Evolutionary conservation across 768 basidiomycete species (phyloP), one percentile per base, ranked within the genome.

Genomic region (Leccinellum albellum): DNA sequence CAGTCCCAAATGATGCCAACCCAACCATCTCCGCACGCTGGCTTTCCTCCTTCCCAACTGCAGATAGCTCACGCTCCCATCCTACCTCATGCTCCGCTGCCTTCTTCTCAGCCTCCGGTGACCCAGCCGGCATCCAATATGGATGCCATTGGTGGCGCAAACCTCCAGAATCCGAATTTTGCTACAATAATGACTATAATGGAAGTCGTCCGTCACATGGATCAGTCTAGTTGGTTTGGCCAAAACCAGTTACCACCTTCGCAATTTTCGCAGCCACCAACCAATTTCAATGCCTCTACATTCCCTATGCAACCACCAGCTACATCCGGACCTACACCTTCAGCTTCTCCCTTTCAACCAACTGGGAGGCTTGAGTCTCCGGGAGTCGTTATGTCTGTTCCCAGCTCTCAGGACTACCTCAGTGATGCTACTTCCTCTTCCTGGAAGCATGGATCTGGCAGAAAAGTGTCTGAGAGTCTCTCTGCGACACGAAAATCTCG

Each of bases 181-280:
- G 64, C 68, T n/a, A 57, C 67, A 12, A 46, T 70, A 9, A 67
- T 67, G 70, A 71, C 69, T 10, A 67, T 70, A 42, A 62, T 69
- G 65, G 69, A 70, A 35, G 65, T 71, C n/a, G 55, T 70, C 45
- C 65, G 70, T 54, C 70, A 64, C 45, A 68, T 64, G 60, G 66
- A 67, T 53, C 68, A 66, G 6, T 54, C 64, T 42, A 60, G 52
- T 14, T 57, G 62, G 59, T 35, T 61, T 33, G 40, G 59, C 55
- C 66, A 61, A 42, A 67, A 52, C 55, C 61, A 63, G 52, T 23
- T 55, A 1, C 52, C 65, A 13, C 12, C 29, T 40, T 60, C 63
- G 44, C 69, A 71, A 51, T 40, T 35, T 47, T 60, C 61, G 40
- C 69, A 70, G 51, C 37, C 53, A 7, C 44, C 56, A 12, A n/a